Evolutionary conservation across 139 green algal genomes (phyloP).

Genomic region (Chlorella sorokiniana): DNA sequence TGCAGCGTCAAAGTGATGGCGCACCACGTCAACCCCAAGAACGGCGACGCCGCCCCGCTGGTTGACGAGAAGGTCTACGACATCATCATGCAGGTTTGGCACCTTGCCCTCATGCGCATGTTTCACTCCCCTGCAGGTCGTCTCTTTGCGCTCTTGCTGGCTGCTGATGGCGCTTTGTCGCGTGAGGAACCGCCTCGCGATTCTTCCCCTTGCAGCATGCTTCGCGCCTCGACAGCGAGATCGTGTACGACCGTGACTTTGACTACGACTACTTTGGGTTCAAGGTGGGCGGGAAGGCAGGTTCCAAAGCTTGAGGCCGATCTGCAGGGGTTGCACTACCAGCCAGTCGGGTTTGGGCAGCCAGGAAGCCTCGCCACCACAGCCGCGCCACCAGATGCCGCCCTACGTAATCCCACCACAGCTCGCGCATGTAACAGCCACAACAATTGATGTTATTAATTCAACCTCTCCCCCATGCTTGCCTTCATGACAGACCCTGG

Average conservation of each 20-base stretch:
- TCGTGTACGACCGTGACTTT: conserved; percentile 99
- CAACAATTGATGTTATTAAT: too few relatives aligned
- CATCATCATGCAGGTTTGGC: conserved; percentile 80
- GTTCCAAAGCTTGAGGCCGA: too few relatives aligned
- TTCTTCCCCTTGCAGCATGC: conserved; percentile 59
- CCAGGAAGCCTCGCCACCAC: too few relatives aligned
- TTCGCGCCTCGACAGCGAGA: conserved; percentile 90
- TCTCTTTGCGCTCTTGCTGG: too few relatives aligned
- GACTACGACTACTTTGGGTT: conserved; percentile 99
- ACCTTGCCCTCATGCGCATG: not conserved
- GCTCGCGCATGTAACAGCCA: not conserved
- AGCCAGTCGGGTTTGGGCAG: too few relatives aligned
- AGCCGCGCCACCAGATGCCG: too few relatives aligned
- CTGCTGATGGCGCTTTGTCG: not conserved
- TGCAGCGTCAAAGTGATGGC: conserved; percentile 92
- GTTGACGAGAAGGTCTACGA: conserved; percentile 91
- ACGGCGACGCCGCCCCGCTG: conserved; percentile 81
- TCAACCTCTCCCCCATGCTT: too few relatives aligned
- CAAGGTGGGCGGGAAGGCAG: conserved; percentile 69
- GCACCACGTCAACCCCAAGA: conserved; percentile 91
- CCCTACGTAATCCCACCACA: too few relatives aligned
- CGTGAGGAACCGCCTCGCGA: not conserved
- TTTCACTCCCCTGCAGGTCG: too few relatives aligned
- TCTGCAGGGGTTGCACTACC: too few relatives aligned
- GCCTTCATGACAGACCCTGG: conserved; percentile 80